Evolutionary conservation across 306 rosid species (phyloP).

Genomic region (Castanea crenata): DNA sequence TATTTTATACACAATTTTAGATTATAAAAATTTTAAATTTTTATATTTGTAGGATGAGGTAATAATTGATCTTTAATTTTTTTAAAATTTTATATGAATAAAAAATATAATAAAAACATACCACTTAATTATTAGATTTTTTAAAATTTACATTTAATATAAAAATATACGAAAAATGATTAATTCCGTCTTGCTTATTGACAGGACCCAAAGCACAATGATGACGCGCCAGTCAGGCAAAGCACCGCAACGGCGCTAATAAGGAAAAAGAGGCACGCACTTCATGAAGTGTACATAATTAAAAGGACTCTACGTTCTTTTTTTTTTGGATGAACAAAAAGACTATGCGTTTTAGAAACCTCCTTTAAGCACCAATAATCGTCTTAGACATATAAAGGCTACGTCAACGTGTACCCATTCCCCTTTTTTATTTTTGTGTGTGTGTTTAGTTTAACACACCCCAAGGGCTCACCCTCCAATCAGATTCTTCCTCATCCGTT

Average conservation of each 20-base stretch:
- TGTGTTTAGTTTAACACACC: neutral
- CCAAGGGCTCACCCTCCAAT: conserved; percentile 28
- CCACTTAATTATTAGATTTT: rapidly evolving
- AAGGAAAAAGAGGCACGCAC: conserved; percentile 1
- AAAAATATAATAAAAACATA: no score
- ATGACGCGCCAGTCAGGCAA: conserved; percentile 11
- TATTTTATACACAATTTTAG: no score
- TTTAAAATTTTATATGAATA: no score
- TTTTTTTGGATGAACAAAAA: no score
- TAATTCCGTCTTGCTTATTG: no score
- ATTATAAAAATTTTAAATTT: no score
- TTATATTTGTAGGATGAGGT: no score
- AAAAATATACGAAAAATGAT: no score
- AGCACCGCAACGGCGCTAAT: conserved; percentile 7
- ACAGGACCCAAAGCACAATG: neutral
- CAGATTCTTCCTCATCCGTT: conserved; percentile 25
- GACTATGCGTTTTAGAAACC: conserved; percentile 21
- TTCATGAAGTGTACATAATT: neutral
- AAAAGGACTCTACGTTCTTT: no score
- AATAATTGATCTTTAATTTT: no score
- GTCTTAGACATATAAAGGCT: neutral
- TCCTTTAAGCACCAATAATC: neutral
- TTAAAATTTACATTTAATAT: no score
- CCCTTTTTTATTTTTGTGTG: neutral
- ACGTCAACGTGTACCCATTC: neutral